phyloP scores from a whole-genome alignment of 768 basidiomycete species.

The Leccinum rimulosum region DNA sequence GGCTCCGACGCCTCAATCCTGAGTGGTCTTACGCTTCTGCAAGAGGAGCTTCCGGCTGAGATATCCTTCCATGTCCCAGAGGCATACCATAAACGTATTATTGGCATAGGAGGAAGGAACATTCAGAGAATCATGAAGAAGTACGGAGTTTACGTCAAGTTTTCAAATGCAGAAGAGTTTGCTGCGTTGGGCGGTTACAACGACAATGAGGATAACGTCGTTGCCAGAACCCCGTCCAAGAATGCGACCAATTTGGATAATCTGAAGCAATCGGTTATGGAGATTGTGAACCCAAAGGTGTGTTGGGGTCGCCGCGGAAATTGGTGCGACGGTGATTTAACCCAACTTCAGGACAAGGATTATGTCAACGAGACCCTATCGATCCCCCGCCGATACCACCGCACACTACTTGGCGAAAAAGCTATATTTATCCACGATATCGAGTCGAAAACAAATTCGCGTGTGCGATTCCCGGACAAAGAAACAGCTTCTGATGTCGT shows the following conservation, averaged over 20 bases:
- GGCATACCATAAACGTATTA: constrained; percentile 97
- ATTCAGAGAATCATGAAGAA: constrained; percentile 99
- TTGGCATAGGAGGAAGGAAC: constrained; percentile 95
- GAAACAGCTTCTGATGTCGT: constrained; percentile 93
- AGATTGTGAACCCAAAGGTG: constrained; percentile 94
- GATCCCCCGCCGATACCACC: constrained; percentile 93
- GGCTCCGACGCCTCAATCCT: constrained; percentile 83
- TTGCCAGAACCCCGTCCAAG: constrained; percentile 97
- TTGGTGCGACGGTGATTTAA: constrained; percentile 3
- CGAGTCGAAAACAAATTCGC: constrained; percentile 93
- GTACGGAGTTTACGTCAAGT: constrained; percentile 99
- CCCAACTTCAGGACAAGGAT: constrained; percentile 78
- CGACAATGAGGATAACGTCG: constrained; percentile 98
- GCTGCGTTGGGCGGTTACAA: constrained; percentile 91
- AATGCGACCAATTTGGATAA: constrained; percentile 94
- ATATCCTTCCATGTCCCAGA: constrained; percentile 99
- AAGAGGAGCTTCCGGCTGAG: constrained; percentile 98
- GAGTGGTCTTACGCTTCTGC: constrained; percentile 83
- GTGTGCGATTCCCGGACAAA: constrained; percentile 89
- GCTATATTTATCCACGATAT: constrained; percentile 97
- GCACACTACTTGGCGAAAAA: constrained; percentile 93
- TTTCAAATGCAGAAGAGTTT: constrained; percentile 97
- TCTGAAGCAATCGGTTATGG: constrained; percentile 95
- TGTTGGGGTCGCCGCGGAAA: constrained; percentile 15
- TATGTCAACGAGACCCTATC: constrained; percentile 91